Base-by-base conservation (phyloP, 2,329 filamentous ascomycete genomes). In the Aspergillus oerlinghausenensis region DNA sequence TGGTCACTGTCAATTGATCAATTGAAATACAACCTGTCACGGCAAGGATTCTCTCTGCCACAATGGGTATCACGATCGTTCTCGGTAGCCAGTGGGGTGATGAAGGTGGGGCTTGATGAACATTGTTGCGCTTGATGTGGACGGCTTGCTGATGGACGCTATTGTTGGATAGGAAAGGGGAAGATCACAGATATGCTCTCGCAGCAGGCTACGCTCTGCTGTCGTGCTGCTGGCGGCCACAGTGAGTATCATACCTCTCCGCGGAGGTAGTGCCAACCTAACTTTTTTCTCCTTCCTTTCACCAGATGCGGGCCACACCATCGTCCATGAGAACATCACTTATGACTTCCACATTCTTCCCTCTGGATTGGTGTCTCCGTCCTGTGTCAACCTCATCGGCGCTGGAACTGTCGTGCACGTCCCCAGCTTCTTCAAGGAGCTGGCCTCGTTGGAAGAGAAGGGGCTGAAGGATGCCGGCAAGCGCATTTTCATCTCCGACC, bases 291-390 rank as follows among this genome's bases (percentile, higher is more conserved):
- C 55, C 48, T 26, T 52, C 49, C 49, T 26, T 38, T 55, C 42
- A 5, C 29, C 26, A 70, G 67, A 79, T 65, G 77, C 77, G 56
- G 77, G 77, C 43, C 77, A 79, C 64, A 79, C 77, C 47, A 79
- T 79, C 56, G 77, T 79, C 53, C 75, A 76, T 62, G 70, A 77
- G 55, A 67, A 71, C 50, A 68, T 75, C 55, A 78, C 76, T 50
- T 79, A 78, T 63, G 76, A 79, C 64, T 79, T 79, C 67, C 77
- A 79, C 66, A 78, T 79, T 56, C 72, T 79, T 29, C 77, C 77
- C 43, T 75, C 73, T 26, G 75, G 75, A 51, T 73, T 79, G 51
- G 68, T 79, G 60, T 76, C 76, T 42, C 74, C 76, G 3, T 66
- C 65, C 51, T 78, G 75, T 63, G 63, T 78, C 63, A 79, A 79